These are phyloP conservation scores for Erythrophleum fordii DNA, from an alignment of 306 rosid genomes.

Conservation along the genomic window DNA sequence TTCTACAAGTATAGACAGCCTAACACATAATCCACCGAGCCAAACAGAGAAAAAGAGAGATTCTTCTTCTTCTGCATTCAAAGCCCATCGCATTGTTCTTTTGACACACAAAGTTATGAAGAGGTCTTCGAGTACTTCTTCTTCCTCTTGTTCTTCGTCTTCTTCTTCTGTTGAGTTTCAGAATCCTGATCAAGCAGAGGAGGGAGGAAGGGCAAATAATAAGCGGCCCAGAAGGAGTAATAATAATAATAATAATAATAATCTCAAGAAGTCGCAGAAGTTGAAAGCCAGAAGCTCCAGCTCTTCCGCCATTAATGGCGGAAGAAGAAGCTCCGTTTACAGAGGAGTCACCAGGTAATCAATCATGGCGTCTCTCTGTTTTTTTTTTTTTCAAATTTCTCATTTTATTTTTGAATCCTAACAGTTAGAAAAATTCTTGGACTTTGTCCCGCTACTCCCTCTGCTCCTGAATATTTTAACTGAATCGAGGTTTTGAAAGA, in stretches of 20 bases:
- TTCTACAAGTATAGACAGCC: constrained; percentile 12
- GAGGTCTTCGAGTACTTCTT: neutral
- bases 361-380: neutral
- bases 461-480: no score
- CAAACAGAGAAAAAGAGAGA: neutral
- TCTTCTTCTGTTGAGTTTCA: constrained; percentile 4
- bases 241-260: neutral
- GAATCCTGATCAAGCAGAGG: constrained; percentile 1
- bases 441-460: no score
- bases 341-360: constrained; percentile 20
- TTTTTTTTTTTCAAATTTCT: no score
- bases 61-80: neutral
- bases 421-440: neutral
- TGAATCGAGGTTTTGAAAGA: neutral
- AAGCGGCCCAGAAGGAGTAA: neutral
- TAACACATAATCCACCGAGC: neutral
- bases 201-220: neutral
- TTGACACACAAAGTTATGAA: neutral
- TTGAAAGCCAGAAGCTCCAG: neutral
- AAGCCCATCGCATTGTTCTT: neutral
- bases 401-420: no score
- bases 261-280: neutral
- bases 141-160: neutral
- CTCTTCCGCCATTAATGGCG: constrained; percentile 10
- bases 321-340: constrained; percentile 7